A percentile compares a stretch with the other conserved stretches of the same genome.
Evolutionary conservation across 495 filamentous ascomycete genomes (phyloP).

Genomic region (Neurospora cerealis): DNA sequence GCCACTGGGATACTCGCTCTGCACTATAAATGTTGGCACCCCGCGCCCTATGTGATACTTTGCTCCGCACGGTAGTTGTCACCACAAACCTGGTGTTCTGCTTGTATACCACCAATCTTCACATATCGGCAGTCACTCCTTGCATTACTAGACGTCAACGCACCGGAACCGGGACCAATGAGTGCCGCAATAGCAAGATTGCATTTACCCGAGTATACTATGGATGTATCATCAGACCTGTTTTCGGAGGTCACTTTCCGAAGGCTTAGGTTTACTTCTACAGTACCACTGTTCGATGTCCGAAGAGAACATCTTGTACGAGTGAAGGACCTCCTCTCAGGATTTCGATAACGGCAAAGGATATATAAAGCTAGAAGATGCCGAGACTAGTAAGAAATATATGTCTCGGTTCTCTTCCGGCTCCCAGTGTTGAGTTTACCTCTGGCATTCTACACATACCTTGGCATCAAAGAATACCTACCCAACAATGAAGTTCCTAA

Average conservation of each 20-base stretch:
- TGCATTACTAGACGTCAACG: not conserved
- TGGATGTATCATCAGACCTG: not conserved
- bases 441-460: not conserved
- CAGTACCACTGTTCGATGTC: not conserved
- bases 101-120: not conserved
- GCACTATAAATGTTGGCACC: not conserved
- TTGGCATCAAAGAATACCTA: not conserved
- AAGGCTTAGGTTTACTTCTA: not conserved
- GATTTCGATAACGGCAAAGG: too few relatives aligned
- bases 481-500: conserved; percentile 18
- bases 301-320: not conserved
- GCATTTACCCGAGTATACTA: not conserved
- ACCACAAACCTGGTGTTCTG: not conserved
- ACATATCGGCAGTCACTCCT: not conserved
- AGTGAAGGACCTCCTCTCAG: not conserved
- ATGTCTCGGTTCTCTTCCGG: not conserved
- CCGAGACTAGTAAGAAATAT: not conserved
- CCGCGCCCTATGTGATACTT: not conserved
- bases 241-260: not conserved
- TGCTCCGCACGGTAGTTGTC: not conserved
- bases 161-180: not conserved
- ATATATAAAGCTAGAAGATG: not conserved
- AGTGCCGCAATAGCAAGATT: not conserved
- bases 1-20: not conserved
- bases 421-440: not conserved